phyloP scores from a whole-genome alignment of 1,139 yeast species.

The Kurtzmaniella quercitrusa region DNA sequence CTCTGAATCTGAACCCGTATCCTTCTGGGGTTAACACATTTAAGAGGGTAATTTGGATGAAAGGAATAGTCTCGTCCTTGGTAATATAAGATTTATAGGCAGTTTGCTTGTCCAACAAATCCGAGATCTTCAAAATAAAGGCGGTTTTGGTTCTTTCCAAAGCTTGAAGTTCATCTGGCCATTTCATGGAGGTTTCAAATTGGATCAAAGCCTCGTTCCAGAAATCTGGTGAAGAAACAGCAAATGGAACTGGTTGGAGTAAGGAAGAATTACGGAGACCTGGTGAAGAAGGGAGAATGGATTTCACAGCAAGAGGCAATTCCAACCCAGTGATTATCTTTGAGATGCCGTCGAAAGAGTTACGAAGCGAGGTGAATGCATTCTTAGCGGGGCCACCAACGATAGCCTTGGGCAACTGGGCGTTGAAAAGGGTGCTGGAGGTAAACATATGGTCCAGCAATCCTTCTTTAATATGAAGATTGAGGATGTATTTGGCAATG shows the following conservation, averaged over 20 bases:
- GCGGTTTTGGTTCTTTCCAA: constrained; percentile 90
- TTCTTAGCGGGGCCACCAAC: constrained; percentile 50
- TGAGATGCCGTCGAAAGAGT: constrained; percentile 64
- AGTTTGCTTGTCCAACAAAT: constrained; percentile 48
- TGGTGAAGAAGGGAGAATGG: constrained; percentile 68
- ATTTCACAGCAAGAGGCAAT: constrained; percentile 69
- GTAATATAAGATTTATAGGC: constrained; percentile 54
- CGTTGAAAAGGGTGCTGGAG: constrained; percentile 41
- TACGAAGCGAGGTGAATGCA: constrained; percentile 55
- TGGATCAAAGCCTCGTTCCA: constrained; percentile 78
- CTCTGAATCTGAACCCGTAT: constrained; percentile 70
- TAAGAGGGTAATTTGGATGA: constrained; percentile 54
- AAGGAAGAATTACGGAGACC: constrained; percentile 71
- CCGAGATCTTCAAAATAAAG: constrained; percentile 70
- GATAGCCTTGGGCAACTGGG: constrained; percentile 56
- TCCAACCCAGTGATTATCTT: constrained; percentile 50
- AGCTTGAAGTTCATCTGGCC: constrained; percentile 92
- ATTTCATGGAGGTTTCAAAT: constrained; percentile 83
- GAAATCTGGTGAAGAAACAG: constrained; percentile 70
- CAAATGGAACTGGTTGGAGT: constrained; percentile 80
- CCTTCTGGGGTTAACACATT: constrained; percentile 82
- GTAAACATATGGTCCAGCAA: constrained; percentile 38
- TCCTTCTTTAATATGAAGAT: constrained; percentile 55
- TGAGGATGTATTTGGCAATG: constrained; percentile 60
- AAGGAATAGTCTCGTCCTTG: constrained; percentile 65